Evolutionary conservation across 371 early-diverging fungal species (phyloP).

Genomic region (Mortierella sp.): DNA sequence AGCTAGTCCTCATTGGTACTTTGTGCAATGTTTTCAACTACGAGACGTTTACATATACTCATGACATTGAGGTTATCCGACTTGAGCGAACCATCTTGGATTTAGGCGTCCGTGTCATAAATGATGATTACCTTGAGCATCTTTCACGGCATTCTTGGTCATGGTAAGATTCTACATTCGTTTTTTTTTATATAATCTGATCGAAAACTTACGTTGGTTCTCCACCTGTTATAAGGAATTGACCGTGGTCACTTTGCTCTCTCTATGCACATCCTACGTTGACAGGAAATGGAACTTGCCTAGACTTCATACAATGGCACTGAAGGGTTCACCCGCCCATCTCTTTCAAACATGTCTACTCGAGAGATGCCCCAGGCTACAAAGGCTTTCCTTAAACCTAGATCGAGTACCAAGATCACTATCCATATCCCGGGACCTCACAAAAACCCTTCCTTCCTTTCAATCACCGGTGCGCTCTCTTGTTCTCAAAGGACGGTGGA

Average conservation of each 20-base stretch:
- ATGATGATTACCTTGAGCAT: constrained; percentile 5
- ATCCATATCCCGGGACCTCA: constrained; percentile 6
- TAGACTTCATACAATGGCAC: background rate
- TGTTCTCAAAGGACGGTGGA: constrained; percentile 33
- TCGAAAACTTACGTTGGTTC: background rate
- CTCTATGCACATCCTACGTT: background rate
- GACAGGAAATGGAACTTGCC: constrained; percentile 37
- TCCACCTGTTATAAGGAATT: no score
- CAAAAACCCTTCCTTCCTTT: background rate
- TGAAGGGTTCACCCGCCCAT: constrained; percentile 33
- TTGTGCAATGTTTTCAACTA: constrained; percentile 29
- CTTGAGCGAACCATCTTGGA: constrained; percentile 11
- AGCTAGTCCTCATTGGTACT: constrained; percentile 21
- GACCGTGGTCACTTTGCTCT: no score
- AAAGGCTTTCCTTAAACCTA: constrained; percentile 14
- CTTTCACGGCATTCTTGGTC: constrained; percentile 17
- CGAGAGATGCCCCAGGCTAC: constrained; percentile 15
- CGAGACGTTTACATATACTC: constrained; percentile 9
- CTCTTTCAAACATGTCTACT: constrained; percentile 22
- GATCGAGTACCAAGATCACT: constrained; percentile 6
- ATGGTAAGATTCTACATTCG: constrained; percentile 16
- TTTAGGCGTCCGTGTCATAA: constrained; percentile 6
- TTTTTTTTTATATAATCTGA: background rate
- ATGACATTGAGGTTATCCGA: constrained; percentile 11
- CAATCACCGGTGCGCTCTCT: constrained; percentile 11